Conservation (phyloP, 257 asterid species). For the Coffea eugenioides region DNA sequence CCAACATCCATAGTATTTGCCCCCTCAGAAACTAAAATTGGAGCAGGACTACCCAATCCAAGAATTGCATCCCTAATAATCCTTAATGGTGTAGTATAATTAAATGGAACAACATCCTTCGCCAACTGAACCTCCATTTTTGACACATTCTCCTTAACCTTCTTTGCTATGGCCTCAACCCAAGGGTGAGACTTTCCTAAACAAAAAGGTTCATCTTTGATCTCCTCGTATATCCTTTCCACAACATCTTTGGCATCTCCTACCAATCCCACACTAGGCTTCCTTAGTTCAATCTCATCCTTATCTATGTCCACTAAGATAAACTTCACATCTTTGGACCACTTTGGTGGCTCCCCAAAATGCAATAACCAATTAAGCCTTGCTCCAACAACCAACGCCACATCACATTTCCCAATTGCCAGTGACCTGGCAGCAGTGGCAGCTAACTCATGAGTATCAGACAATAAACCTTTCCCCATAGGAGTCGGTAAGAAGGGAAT, state of each 20-base stretch:
- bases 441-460: conserved; percentile 78
- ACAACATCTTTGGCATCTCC: conserved; percentile 88
- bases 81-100: conserved; percentile 85
- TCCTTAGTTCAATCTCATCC: conserved; percentile 74
- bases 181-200: conserved; percentile 79
- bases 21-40: conserved; percentile 83
- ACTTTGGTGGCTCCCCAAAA: conserved; percentile 89
- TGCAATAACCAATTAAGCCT: conserved; percentile 89
- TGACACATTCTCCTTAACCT: conserved; percentile 69
- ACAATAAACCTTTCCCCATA: conserved; percentile 81
- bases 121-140: conserved; percentile 81
- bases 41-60: conserved; percentile 68
- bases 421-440: conserved; percentile 89
- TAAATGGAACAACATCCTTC: conserved; percentile 81
- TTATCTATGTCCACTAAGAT: conserved; percentile 64
- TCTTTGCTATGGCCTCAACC: conserved; percentile 63
- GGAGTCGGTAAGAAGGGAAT: conserved; percentile 92
- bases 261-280: conserved; percentile 64
- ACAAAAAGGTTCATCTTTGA: conserved; percentile 81
- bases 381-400: conserved; percentile 82
- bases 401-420: conserved; percentile 88
- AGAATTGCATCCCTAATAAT: conserved; percentile 81
- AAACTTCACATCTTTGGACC: conserved; percentile 82
- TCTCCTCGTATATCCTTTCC: conserved; percentile 59
- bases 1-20: conserved; percentile 96